Evolutionary conservation across 805 yeast genomes (phyloP).

Genomic region (Kodamaea kaohsiungensis): DNA sequence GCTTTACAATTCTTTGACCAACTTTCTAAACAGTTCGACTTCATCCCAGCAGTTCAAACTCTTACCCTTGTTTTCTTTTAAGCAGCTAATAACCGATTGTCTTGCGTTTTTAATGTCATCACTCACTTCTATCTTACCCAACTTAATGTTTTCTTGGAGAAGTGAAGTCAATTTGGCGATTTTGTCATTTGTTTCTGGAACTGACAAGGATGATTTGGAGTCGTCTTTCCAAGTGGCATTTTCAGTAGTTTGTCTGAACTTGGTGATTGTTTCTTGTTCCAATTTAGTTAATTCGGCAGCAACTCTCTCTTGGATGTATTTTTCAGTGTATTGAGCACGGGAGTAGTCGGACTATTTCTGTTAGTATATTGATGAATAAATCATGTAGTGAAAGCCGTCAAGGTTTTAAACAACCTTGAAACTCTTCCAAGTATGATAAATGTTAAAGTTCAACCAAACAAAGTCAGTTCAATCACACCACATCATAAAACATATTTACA

Average conservation of each 20-base stretch:
- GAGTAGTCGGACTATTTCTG: constrained; percentile 56
- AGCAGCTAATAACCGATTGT: constrained; percentile 54
- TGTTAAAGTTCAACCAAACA: too few species aligned
- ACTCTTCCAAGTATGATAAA: too few species aligned
- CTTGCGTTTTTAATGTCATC: constrained; percentile 50
- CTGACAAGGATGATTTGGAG: constrained; percentile 30
- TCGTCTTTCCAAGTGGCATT: constrained; percentile 39
- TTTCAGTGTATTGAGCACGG: constrained; percentile 67
- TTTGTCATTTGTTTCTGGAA: constrained; percentile 41
- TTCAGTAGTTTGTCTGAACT: constrained; percentile 52
- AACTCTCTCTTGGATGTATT: constrained; percentile 66
- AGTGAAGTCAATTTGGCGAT: constrained; percentile 33
- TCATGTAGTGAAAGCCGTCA: too few species aligned
- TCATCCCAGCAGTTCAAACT: constrained; percentile 83
- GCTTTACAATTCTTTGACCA: constrained; percentile 48
- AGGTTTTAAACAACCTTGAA: too few species aligned
- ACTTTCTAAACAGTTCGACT: constrained; percentile 64
- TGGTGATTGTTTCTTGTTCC: constrained; percentile 51
- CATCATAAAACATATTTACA: constrained; percentile 15
- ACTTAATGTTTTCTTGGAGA: constrained; percentile 36
- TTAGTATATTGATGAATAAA: constrained; percentile 8
- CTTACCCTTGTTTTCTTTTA: constrained; percentile 60
- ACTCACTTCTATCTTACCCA: constrained; percentile 31
- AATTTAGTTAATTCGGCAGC: constrained; percentile 54
- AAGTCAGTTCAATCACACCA: too few species aligned